Percentiles rank a stretch among this genome's conserved stretches.
phyloP scores from a whole-genome alignment of 2,329 filamentous ascomycete genomes.

The Sclerotinia glacialis region DNA sequence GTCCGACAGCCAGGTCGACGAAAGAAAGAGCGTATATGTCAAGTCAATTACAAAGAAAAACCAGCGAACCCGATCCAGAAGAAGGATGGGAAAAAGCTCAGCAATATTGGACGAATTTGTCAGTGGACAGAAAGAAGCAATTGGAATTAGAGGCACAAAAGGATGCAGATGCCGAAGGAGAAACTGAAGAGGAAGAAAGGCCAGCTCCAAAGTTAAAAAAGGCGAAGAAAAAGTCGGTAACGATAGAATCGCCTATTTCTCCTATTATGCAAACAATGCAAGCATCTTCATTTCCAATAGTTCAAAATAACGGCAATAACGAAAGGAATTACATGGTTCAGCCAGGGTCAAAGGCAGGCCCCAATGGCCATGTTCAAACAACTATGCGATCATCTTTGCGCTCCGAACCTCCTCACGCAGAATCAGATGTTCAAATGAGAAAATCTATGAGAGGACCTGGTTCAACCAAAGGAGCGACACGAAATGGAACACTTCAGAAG shows the following conservation, averaged over 20 bases:
- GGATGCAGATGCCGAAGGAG: conserved; percentile 47
- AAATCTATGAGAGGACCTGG: conserved; percentile 36
- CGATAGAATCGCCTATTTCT: background rate
- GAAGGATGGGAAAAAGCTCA: conserved; percentile 63
- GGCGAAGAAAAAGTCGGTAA: conserved; percentile 30
- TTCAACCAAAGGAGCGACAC: conserved; percentile 32
- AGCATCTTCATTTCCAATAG: background rate
- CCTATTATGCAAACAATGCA: background rate
- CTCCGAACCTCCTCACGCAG: conserved; percentile 34
- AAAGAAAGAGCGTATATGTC: conserved; percentile 33
- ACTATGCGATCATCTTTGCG: conserved; percentile 50
- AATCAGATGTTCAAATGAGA: conserved; percentile 34
- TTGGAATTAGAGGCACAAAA: conserved; percentile 51
- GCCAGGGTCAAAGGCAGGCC: conserved; percentile 36
- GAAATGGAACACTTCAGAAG: conserved; percentile 39
- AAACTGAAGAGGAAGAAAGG: conserved; percentile 43
- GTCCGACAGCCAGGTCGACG: conserved; percentile 31
- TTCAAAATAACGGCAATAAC: conserved; percentile 30
- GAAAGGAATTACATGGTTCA: conserved; percentile 44
- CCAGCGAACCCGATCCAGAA: conserved; percentile 29
- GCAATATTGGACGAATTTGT: conserved; percentile 67
- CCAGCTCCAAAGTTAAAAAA: conserved; percentile 33
- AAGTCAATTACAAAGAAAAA: conserved; percentile 27
- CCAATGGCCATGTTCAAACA: conserved; percentile 32
- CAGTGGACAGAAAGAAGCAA: conserved; percentile 59